Evolutionary conservation across 768 basidiomycete species (phyloP).

Genomic region (Boletellus sp.): DNA sequence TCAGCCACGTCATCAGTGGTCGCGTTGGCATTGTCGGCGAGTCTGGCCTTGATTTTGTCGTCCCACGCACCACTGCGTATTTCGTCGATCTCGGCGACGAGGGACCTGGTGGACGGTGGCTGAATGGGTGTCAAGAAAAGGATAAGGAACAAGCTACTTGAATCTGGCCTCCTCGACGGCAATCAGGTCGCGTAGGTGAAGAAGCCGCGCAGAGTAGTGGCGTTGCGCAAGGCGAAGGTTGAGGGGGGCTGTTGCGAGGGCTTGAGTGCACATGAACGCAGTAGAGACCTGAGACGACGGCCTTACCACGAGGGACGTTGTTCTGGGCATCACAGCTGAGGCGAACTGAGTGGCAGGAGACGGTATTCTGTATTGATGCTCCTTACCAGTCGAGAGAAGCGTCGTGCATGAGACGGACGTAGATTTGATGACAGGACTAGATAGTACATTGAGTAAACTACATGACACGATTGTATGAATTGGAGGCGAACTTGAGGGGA

Average conservation of each 20-base stretch:
- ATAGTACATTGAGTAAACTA: constrained; percentile 19
- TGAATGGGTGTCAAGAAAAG: background rate
- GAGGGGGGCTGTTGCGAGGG: constrained; percentile 45
- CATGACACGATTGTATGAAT: constrained; percentile 7
- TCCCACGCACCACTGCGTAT: constrained; percentile 70
- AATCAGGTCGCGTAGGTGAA: constrained; percentile 72
- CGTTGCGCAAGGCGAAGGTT: constrained; percentile 73
- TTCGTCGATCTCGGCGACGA: constrained; percentile 72
- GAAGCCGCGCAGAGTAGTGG: constrained; percentile 64
- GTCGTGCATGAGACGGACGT: constrained; percentile 64
- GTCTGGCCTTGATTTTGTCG: constrained; percentile 40
- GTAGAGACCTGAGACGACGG: background rate
- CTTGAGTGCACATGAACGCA: constrained; percentile 3
- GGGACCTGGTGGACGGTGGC: constrained; percentile 37
- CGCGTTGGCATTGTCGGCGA: constrained; percentile 13
- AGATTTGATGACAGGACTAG: constrained; percentile 67
- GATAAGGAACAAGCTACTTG: constrained; percentile 45
- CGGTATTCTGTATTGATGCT: background rate
- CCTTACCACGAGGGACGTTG: constrained; percentile 50
- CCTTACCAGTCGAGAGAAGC: constrained; percentile 62
- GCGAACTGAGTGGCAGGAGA: constrained; percentile 9
- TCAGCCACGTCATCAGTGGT: constrained; percentile 5
- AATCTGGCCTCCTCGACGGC: constrained; percentile 71
- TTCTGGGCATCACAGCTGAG: constrained; percentile 46
- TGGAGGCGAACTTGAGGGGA: constrained; percentile 53